Base-by-base conservation (phyloP, 2,329 filamentous ascomycete species). In the Madurella fahalii region DNA sequence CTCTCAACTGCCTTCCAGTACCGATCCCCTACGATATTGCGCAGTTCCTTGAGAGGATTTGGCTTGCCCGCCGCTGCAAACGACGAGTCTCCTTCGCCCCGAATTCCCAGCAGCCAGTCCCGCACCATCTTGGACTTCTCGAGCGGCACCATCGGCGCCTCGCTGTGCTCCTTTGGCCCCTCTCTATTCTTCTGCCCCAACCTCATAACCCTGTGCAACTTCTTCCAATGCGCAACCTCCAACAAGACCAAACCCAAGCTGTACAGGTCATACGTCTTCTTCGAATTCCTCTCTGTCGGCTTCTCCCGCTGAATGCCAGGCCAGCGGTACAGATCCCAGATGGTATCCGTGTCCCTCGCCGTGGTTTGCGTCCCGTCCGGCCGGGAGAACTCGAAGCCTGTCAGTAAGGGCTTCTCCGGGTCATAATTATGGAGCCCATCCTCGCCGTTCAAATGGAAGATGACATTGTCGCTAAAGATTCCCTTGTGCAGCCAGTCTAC, bases 401-500 rank as follows among this genome's bases (percentile, higher is more conserved):
- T 73, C 17, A 80, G 65, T 45, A 71, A 69, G 0, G 75, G 76
- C 40, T 54, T 54, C 7, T 52, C 49, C 2, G 54, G 53, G 30
- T 63, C 52, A 25, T 58, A 62, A 25, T 11, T 15, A 11, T 37
- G 13, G 12, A 50, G 18, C 30, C 49, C 47, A 0, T 52, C 56
- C 37, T 67, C 68, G 18, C 68, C 63, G 40, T 69, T 63, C 12
- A 65, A 64, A 58, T 74, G 74, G 62, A 81, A 78, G 9, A 81
- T 61, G 20, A 81, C 71, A 59, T 77, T 80, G 37, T 75, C 67
- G 46, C 72, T 74, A 11, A 76, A 73, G 1, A 81, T 67, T 2
- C 76, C 75, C 59, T 81, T 81, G 67, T 81, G 78, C 5, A 80
- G 67, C 78, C 77, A 81, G 53, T 78, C 74, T 1, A 79, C 74